Conservation (phyloP, 2,329 filamentous ascomycete species). For the Amauroascus verrucosus region DNA sequence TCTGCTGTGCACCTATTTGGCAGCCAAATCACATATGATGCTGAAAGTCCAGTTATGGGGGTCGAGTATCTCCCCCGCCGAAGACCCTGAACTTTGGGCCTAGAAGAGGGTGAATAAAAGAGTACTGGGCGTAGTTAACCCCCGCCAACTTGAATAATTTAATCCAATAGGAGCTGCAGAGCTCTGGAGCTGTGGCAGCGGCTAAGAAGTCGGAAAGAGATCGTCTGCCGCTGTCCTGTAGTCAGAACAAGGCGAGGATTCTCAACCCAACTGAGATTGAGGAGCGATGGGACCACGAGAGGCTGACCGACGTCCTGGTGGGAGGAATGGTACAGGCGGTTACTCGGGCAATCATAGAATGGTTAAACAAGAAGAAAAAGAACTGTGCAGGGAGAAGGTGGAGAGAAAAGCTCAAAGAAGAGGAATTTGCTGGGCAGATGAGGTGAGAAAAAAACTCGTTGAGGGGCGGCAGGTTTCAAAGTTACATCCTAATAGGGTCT, state of each 20-base stretch:
- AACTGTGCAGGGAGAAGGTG: conserved; percentile 1
- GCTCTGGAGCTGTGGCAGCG: conserved; percentile 32
- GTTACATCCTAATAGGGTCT: background rate
- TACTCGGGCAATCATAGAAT: background rate
- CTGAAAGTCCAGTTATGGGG: conserved; percentile 68
- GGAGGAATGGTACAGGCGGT: background rate
- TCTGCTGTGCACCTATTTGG: conserved; percentile 25
- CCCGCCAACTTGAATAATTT: conserved; percentile 88
- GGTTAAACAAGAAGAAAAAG: background rate
- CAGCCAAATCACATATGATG: conserved; percentile 26
- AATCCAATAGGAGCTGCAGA: conserved; percentile 27
- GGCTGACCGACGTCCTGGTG: background rate
- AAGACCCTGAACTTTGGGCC: conserved; percentile 91
- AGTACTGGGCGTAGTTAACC: conserved; percentile 59
- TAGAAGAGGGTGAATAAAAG: conserved; percentile 77
- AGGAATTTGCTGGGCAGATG: background rate
- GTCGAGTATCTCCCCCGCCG: conserved; percentile 91
- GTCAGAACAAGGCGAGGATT: conserved; percentile 7
- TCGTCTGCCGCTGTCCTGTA: conserved; percentile 4
- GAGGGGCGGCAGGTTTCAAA: background rate
- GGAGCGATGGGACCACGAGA: background rate
- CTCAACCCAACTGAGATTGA: conserved; percentile 1
- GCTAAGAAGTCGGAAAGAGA: conserved; percentile 13
- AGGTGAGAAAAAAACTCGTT: background rate
- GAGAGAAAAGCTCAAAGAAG: background rate